These are phyloP conservation scores for Musa itinerans DNA, from an alignment of 176 grass and related monocot genomes.

Conservation along the genomic window DNA sequence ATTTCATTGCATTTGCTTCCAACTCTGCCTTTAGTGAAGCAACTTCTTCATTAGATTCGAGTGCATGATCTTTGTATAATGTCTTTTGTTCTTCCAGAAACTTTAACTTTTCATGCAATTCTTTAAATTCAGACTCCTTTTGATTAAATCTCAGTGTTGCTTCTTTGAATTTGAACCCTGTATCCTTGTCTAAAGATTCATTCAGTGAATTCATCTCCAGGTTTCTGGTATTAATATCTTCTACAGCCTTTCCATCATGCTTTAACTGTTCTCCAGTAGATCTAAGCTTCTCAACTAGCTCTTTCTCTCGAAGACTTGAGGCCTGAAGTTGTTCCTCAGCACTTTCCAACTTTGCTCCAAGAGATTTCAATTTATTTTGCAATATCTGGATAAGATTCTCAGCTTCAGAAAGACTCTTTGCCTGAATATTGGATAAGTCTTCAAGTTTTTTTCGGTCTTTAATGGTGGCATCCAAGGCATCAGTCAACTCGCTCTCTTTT, in stretches of 20 bases:
- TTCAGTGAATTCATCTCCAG: slow-evolving; percentile 48
- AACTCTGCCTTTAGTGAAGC: slow-evolving; percentile 74
- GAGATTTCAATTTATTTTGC: slow-evolving; percentile 44
- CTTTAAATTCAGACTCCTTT: slow-evolving; percentile 39
- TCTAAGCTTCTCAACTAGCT: slow-evolving; percentile 62
- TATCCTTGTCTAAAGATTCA: slow-evolving; percentile 73
- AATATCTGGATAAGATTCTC: slow-evolving; percentile 34
- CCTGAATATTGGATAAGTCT: slow-evolving; percentile 38
- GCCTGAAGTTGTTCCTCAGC: slow-evolving; percentile 39
- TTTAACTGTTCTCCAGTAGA: slow-evolving; percentile 59
- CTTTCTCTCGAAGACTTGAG: not conserved
- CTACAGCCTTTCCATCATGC: slow-evolving; percentile 54
- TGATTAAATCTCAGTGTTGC: slow-evolving; percentile 18
- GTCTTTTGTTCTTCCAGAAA: slow-evolving; percentile 37
- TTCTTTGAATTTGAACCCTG: slow-evolving; percentile 31
- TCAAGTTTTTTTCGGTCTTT: slow-evolving; percentile 65
- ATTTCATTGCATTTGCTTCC: slow-evolving; percentile 59
- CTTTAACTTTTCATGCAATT: slow-evolving; percentile 44
- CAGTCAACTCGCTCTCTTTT: slow-evolving; percentile 34
- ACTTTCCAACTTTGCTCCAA: slow-evolving; percentile 37
- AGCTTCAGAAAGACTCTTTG: slow-evolving; percentile 45
- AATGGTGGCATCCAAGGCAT: slow-evolving; percentile 40
- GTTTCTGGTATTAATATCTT: slow-evolving; percentile 64
- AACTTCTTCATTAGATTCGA: slow-evolving; percentile 40
- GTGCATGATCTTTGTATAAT: slow-evolving; percentile 44